Evolutionary conservation across 2,329 filamentous ascomycete species (phyloP).

Genomic region (Penicillium olsonii): DNA sequence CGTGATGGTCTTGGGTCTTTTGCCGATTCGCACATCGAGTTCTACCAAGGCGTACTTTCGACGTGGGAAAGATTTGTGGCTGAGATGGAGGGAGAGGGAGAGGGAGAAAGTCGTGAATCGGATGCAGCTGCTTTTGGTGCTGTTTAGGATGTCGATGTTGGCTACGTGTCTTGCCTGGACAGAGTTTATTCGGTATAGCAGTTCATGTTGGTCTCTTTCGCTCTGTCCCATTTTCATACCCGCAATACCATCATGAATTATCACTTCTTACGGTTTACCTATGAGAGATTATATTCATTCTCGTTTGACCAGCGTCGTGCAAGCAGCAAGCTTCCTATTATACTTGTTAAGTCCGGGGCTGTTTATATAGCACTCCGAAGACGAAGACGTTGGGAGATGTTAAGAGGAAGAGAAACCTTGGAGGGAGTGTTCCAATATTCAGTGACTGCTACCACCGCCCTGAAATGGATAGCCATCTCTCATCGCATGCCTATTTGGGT

Average conservation of each 20-base stretch:
- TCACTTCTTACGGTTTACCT: background rate
- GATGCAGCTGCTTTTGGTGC: conserved; percentile 22
- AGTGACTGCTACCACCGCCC: no score
- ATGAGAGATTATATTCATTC: no score
- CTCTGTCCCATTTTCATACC: conserved; percentile 22
- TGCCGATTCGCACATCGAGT: conserved; percentile 81
- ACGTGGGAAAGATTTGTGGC: conserved; percentile 89
- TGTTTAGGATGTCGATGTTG: conserved; percentile 6
- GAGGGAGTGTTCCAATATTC: no score
- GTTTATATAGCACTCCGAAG: no score
- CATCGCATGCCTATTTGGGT: no score
- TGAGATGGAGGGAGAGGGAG: conserved; percentile 73
- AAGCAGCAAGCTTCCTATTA: no score
- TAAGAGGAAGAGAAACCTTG: no score
- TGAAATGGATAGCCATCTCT: no score
- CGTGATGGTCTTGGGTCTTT: conserved; percentile 80
- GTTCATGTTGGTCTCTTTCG: conserved; percentile 13
- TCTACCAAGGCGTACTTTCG: conserved; percentile 76
- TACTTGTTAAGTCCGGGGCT: no score
- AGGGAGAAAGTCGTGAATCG: conserved; percentile 28
- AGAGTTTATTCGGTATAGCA: conserved; percentile 14
- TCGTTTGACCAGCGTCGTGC: no score
- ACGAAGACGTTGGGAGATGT: no score
- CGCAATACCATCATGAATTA: conserved; percentile 19
- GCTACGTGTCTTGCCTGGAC: background rate